These are phyloP conservation scores for Inga laurina DNA, from an alignment of 306 rosid species.

Conservation along the genomic window DNA sequence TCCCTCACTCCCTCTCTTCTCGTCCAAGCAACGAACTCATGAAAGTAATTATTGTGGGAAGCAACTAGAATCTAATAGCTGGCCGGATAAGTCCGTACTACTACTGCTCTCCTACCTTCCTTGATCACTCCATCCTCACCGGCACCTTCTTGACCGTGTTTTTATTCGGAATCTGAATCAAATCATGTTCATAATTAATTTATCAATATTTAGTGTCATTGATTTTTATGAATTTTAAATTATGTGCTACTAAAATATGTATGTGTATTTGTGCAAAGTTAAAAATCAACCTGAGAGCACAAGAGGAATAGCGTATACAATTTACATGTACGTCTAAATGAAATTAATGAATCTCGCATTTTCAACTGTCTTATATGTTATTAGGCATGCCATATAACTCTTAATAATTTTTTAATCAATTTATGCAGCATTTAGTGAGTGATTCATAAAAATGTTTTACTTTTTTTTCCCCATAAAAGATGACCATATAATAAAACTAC, in stretches of 20 bases:
- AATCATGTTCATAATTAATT: neutral
- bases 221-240: no score
- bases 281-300: neutral
- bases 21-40: neutral
- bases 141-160: neutral
- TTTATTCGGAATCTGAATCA: neutral
- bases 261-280: neutral
- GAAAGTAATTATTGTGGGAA: neutral
- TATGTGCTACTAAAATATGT: neutral
- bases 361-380: neutral
- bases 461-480: no score
- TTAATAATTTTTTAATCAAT: no score
- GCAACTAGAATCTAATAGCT: conserved; percentile 9
- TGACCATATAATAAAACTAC: no score
- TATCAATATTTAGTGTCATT: neutral
- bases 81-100: conserved; percentile 20
- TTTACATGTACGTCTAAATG: neutral
- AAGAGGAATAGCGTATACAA: no score
- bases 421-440: no score
- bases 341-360: neutral
- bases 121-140: neutral
- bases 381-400: no score
- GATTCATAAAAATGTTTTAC: no score
- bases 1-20: neutral
- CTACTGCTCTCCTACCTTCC: neutral